Base-by-base conservation (phyloP, 371 early-diverging fungal genomes). In the Mortierella sp. region DNA sequence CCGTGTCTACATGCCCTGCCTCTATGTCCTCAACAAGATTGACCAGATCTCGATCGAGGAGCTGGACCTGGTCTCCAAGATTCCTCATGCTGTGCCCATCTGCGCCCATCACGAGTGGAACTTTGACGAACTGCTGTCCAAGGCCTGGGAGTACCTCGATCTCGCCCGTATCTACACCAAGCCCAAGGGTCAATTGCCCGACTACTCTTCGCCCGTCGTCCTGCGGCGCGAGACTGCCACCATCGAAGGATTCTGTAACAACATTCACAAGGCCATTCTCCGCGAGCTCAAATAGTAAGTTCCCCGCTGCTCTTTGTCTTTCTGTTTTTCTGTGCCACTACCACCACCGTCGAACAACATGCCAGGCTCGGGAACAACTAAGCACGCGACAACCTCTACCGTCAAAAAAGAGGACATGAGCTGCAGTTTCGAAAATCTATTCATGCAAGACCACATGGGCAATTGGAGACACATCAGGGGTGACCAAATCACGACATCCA, bases 51-150 rank as follows among this genome's bases (percentile, higher is more conserved):
- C 95, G 43, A 94, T 95, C 65, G 95, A 98, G 87, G 99, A 98
- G 86, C 87, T 98, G 63, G 96, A 96, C 64, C 88, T 99, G 55
- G 92, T 99, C 61, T 97, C 96, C 91, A 96, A 96, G 90, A 98
- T 99, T 85, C 99, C 99, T 10, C 97, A 99, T 85, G 95, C 98
- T 43, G 96, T 99, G 45, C 99, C 99, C 61, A 94, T 99, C 76
- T 96, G 96, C 74, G 95, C 99, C 16, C 96, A 99, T 86, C 97
- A 98, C 81, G 99, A 94, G 79, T 99, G 99, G 99, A 98, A 98
- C 87, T 99, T 99, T 93, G 99, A 99, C 86, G 98, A 98, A 75
- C 87, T 99, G 77, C 86, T 99, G 73, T 96, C 96, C 63, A 97
- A 93, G 86, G 97, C 97, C 94, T 98, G 99, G 99, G 88, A 95